Evolutionary conservation across 345 rosid species (phyloP).

Genomic region (Alliaria petiolata): DNA sequence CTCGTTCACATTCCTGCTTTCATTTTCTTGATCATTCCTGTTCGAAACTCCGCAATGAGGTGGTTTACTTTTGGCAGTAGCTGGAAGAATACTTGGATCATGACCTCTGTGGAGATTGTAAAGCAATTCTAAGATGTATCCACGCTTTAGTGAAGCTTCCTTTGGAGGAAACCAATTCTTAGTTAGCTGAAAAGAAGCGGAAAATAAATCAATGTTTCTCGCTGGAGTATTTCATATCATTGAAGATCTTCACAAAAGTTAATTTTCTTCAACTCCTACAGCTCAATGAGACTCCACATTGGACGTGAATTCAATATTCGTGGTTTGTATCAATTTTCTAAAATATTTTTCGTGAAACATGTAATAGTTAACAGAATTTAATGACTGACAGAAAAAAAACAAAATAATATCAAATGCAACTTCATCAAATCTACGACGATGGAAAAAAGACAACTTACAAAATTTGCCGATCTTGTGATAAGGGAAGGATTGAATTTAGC

Average conservation of each 20-base stretch:
- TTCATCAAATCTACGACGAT: neutral
- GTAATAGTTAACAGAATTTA: neutral
- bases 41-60: constrained; percentile 29
- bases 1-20: constrained; percentile 33
- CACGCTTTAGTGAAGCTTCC: constrained; percentile 84
- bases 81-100: constrained; percentile 34
- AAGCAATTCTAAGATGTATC: constrained; percentile 55
- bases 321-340: neutral
- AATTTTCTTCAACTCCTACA: neutral
- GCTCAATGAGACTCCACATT: neutral
- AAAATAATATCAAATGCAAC: neutral
- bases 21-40: constrained; percentile 36
- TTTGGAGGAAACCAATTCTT: constrained; percentile 76
- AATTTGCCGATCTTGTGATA: constrained; percentile 42
- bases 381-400: neutral
- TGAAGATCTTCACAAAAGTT: neutral
- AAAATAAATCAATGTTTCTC: neutral
- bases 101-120: constrained; percentile 54
- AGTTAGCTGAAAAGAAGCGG: constrained; percentile 53
- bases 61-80: constrained; percentile 31
- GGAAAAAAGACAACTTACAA: constrained; percentile 50
- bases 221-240: neutral
- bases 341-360: neutral
- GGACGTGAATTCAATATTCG: neutral
- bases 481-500: constrained; percentile 55